Evolutionary conservation across 164 flowering plant species (phyloP).

Genomic region (Hamamelis virginiana): DNA sequence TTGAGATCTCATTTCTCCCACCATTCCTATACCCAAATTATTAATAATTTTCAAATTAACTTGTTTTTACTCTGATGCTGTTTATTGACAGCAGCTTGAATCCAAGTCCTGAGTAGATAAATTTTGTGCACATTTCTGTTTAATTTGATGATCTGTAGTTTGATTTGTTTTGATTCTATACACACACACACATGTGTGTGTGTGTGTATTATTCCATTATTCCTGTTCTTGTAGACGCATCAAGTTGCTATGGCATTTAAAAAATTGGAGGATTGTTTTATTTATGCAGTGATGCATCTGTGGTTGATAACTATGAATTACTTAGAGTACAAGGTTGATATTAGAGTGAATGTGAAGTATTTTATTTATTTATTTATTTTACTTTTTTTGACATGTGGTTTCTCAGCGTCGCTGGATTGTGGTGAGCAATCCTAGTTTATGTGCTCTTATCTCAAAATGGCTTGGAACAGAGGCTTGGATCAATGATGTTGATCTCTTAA

Average conservation of each 20-base stretch:
- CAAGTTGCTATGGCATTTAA: too few relatives aligned
- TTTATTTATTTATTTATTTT: too few relatives aligned
- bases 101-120: neutral
- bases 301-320: neutral
- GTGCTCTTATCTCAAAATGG: constrained; percentile 52
- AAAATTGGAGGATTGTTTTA: neutral
- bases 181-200: too few relatives aligned
- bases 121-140: neutral
- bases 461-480: constrained; percentile 66
- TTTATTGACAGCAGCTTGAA: neutral
- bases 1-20: neutral
- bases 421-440: constrained; percentile 58
- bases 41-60: neutral
- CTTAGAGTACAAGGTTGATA: neutral
- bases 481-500: constrained; percentile 46
- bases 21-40: neutral
- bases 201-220: too few relatives aligned
- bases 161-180: too few relatives aligned
- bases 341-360: too few relatives aligned
- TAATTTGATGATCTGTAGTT: too few relatives aligned
- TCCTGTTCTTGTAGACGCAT: too few relatives aligned
- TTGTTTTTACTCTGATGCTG: neutral
- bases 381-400: constrained; percentile 11
- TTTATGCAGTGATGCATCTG: neutral
- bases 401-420: constrained; percentile 68